Evolutionary conservation across 495 filamentous ascomycete genomes (phyloP).

Genomic region (Trichocladium uniseriatum): DNA sequence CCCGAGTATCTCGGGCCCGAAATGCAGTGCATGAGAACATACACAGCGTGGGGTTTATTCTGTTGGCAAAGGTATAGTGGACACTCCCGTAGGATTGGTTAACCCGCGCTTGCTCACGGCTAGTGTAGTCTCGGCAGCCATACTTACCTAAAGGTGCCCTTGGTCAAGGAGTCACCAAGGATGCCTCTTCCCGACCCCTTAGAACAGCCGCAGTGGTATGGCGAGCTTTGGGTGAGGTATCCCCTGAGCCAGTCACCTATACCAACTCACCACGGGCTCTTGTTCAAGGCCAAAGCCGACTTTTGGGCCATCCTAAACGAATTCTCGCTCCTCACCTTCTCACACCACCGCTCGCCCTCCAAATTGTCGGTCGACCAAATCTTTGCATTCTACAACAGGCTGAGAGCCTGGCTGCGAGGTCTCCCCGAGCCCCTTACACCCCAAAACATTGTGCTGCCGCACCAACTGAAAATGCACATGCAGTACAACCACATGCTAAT

Average conservation of each 20-base stretch:
- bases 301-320: conserved; percentile 28
- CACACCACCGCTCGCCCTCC: not conserved
- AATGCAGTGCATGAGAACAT: conserved; percentile 19
- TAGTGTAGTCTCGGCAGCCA: conserved; percentile 16
- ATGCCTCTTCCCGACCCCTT: conserved; percentile 25
- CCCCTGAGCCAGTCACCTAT: conserved; percentile 18
- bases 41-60: conserved; percentile 32
- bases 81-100: not conserved
- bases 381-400: conserved; percentile 23
- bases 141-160: conserved; percentile 23
- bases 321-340: conserved; percentile 16
- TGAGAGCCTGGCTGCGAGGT: conserved; percentile 18
- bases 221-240: conserved; percentile 32
- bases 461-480: conserved; percentile 31
- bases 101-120: not conserved
- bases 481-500: conserved; percentile 21
- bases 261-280: conserved; percentile 19
- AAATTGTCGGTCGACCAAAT: conserved; percentile 15
- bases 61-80: conserved; percentile 30
- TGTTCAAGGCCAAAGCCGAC: conserved; percentile 28
- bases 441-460: conserved; percentile 27
- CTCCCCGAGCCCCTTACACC: conserved; percentile 30
- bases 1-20: conserved; percentile 2
- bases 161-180: conserved; percentile 19
- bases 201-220: conserved; percentile 26